Evolutionary conservation across 139 green algal genomes (phyloP).

Genomic region (Coelastrella sp.): DNA sequence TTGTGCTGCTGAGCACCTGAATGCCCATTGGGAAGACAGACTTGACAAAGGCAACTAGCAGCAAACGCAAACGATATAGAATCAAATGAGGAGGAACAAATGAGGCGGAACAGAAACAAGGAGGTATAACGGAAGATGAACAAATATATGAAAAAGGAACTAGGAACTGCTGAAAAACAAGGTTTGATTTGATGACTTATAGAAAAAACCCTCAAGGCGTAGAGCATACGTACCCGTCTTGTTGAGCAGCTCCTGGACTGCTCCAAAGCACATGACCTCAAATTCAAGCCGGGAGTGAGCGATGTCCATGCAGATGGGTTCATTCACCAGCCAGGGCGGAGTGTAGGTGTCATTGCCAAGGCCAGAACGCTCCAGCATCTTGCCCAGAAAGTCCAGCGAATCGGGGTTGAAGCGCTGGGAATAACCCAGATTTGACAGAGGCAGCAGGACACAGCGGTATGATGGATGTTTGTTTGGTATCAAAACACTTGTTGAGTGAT

Average conservation of each 20-base stretch:
- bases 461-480: background rate
- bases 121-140: too few species aligned
- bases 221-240: conserved; percentile 47
- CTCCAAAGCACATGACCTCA: conserved; percentile 70
- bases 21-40: too few species aligned
- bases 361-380: conserved; percentile 87
- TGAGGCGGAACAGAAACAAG: too few species aligned
- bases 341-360: conserved; percentile 87
- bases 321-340: conserved; percentile 53
- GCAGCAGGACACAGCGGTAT: background rate
- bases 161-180: too few species aligned
- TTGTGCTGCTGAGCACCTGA: too few species aligned
- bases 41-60: too few species aligned
- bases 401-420: conserved; percentile 78
- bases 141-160: too few species aligned
- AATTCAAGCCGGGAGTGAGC: conserved; percentile 85
- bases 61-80: too few species aligned
- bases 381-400: conserved; percentile 91
- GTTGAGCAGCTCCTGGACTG: conserved; percentile 77
- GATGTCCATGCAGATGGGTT: conserved; percentile 70
- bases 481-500: background rate
- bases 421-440: background rate
- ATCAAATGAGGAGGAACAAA: too few species aligned
- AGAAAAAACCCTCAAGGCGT: too few species aligned
- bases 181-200: too few species aligned